Conservation (phyloP, 2,329 filamentous ascomycete species). For the Calonectria pteridis region DNA sequence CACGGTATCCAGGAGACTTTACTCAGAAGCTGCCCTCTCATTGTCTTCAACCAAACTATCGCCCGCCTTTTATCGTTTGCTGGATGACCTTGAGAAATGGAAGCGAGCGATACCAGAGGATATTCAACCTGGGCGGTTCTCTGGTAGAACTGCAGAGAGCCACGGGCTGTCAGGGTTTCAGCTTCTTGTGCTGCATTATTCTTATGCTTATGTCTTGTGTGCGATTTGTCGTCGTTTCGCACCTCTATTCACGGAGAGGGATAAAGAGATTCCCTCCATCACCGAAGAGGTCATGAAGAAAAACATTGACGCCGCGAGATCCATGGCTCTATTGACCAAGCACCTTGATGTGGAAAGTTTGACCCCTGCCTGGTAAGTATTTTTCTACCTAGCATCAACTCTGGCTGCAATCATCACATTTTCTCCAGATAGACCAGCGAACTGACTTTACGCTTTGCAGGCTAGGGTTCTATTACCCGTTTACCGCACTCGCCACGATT, state of each 20-base stretch:
- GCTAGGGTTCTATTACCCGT: constrained; percentile 13
- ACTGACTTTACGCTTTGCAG: not conserved
- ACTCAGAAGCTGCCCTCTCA: not conserved
- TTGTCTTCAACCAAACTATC: not conserved
- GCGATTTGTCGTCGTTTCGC: constrained; percentile 7
- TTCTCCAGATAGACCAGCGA: not conserved
- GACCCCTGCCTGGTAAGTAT: constrained; percentile 16
- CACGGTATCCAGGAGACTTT: not conserved
- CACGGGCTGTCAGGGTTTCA: not conserved
- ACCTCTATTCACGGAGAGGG: not conserved
- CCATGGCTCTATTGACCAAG: constrained; percentile 10
- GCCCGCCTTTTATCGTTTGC: not conserved
- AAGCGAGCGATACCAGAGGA: not conserved
- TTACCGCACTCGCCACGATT: constrained; percentile 6
- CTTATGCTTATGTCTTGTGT: constrained; percentile 8
- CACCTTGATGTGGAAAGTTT: constrained; percentile 19
- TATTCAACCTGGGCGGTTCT: not conserved
- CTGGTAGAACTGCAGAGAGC: not conserved
- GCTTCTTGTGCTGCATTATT: constrained; percentile 1
- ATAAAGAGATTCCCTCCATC: not conserved
- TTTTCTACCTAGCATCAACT: not conserved
- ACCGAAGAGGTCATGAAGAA: not conserved
- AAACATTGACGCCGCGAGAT: constrained; percentile 13
- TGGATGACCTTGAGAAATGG: not conserved
- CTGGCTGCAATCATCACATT: not conserved